These are phyloP conservation scores for Haplosporangium sp. DNA, from an alignment of 371 early-diverging fungal genomes.

Conservation along the genomic window DNA sequence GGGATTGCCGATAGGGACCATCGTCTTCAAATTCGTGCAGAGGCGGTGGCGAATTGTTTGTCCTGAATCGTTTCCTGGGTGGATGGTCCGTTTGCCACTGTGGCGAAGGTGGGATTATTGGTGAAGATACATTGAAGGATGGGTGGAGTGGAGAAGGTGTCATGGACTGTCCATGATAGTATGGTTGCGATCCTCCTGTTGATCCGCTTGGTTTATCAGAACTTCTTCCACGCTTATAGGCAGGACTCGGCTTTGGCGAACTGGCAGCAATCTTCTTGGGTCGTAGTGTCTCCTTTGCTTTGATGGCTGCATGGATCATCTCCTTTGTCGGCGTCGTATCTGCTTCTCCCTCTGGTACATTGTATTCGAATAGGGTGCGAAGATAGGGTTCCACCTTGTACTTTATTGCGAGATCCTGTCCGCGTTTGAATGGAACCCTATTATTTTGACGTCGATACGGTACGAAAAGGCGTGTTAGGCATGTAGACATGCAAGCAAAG, in stretches of 20 bases:
- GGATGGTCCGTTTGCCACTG: conserved; percentile 41
- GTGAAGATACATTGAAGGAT: conserved; percentile 42
- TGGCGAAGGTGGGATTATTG: conserved; percentile 40
- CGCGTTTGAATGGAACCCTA: conserved; percentile 88
- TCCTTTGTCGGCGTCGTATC: conserved; percentile 43
- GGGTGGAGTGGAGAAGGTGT: conserved; percentile 49
- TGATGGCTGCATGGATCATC: conserved; percentile 38
- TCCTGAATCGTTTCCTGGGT: conserved; percentile 35
- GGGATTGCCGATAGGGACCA: conserved; percentile 8
- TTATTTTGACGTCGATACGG: neutral
- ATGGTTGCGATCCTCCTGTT: conserved; percentile 21
- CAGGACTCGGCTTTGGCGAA: conserved; percentile 35
- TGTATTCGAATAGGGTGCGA: conserved; percentile 73
- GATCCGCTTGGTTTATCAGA: conserved; percentile 24
- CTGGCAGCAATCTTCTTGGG: conserved; percentile 19
- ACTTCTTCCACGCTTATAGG: conserved; percentile 26
- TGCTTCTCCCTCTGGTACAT: conserved; percentile 57
- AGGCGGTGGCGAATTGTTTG: conserved; percentile 35
- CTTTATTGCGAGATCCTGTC: conserved; percentile 76
- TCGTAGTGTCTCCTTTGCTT: conserved; percentile 23
- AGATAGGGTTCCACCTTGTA: conserved; percentile 73
- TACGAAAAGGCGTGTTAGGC: neutral
- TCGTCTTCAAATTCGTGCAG: conserved; percentile 48
- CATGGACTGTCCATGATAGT: conserved; percentile 36
- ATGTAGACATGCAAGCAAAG: neutral